Conservation (phyloP, 805 yeast genomes). For the Candida sithepensis region DNA sequence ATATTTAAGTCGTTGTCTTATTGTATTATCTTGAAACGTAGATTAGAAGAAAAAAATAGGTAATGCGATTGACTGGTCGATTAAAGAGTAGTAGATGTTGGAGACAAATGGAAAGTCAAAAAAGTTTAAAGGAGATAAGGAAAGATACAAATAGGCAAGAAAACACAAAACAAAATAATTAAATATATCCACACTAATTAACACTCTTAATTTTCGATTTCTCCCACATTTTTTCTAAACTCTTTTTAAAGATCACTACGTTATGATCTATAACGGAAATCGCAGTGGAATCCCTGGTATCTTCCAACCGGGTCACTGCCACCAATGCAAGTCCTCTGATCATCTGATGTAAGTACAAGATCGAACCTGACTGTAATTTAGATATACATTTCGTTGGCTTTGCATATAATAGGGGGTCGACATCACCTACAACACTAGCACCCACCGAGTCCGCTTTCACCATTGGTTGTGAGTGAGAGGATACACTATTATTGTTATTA, state of each 20-base stretch:
- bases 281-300: constrained; percentile 43
- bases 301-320: constrained; percentile 73
- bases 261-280: constrained; percentile 82
- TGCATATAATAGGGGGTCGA: not conserved
- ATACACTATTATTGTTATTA: constrained; percentile 1
- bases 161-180: not conserved
- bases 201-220: constrained; percentile 31
- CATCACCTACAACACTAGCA: not conserved
- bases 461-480: not conserved
- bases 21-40: not conserved
- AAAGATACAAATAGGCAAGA: not conserved
- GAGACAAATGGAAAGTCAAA: not conserved
- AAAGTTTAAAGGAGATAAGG: not conserved
- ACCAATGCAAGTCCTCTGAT: constrained; percentile 89
- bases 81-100: not conserved
- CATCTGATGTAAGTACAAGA: constrained; percentile 84
- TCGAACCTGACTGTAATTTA: constrained; percentile 76
- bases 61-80: too few species aligned
- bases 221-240: constrained; percentile 71
- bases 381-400: constrained; percentile 55
- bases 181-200: not conserved
- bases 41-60: not conserved
- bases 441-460: not conserved
- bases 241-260: constrained; percentile 72
- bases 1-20: not conserved